phyloP scores from a whole-genome alignment of 2,329 filamentous ascomycete species.

The Colletotrichum gloeosporioides region DNA sequence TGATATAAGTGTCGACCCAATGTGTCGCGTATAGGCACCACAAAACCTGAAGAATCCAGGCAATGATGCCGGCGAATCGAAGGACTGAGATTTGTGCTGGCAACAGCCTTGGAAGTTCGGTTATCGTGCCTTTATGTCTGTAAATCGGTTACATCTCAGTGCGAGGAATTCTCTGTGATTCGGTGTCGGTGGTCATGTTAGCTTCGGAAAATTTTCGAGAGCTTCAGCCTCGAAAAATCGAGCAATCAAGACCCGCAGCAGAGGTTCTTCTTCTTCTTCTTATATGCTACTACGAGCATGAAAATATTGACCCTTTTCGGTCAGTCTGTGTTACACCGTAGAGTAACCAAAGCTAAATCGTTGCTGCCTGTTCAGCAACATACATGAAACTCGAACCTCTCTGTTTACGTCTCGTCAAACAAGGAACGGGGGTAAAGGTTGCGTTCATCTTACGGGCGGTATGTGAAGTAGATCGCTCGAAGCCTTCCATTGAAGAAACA shows the following conservation, averaged over 20 bases:
- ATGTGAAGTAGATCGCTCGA: neutral
- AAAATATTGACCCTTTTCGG: neutral
- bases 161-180: neutral
- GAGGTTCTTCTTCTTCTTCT: neutral
- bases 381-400: neutral
- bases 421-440: neutral
- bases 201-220: neutral
- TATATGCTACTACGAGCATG: neutral
- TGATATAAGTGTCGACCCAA: neutral
- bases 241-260: neutral
- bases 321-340: neutral
- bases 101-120: neutral
- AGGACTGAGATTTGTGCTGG: neutral
- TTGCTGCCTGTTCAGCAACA: neutral
- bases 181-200: neutral
- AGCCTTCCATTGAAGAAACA: neutral
- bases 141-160: neutral
- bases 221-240: neutral
- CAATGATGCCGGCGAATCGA: neutral
- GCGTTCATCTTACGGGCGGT: neutral
- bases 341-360: neutral
- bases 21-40: neutral
- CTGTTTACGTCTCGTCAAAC: neutral
- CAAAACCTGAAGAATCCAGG: neutral
- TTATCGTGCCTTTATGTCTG: neutral